Conservation (phyloP, 2,329 filamentous ascomycete species). For the Stachybotrys echinatus region DNA sequence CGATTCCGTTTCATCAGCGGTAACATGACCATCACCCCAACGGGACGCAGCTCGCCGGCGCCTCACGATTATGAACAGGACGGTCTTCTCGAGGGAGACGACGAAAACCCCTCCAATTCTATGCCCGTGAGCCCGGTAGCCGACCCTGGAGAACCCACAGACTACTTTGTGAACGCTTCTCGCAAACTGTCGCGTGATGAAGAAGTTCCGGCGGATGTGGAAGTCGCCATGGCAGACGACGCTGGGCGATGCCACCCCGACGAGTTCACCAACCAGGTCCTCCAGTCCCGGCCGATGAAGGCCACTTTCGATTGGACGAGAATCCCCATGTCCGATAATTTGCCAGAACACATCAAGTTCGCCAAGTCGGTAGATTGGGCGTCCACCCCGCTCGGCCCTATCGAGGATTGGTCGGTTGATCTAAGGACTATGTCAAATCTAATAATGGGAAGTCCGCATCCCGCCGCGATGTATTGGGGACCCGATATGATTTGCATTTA, state of each 20-base stretch:
- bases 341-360: conserved; percentile 69
- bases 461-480: conserved; percentile 77
- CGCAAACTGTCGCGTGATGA: conserved; percentile 8
- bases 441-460: conserved; percentile 74
- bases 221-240: conserved; percentile 19
- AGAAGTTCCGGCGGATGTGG: conserved; percentile 4
- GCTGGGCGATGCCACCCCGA: conserved; percentile 28
- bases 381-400: conserved; percentile 66
- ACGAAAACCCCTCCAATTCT: conserved; percentile 28
- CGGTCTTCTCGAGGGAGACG: conserved; percentile 11
- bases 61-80: conserved; percentile 26
- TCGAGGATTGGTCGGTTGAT: conserved; percentile 67
- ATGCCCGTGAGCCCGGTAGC: conserved; percentile 26
- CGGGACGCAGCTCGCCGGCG: conserved; percentile 33
- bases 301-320: conserved; percentile 79
- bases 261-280: conserved; percentile 35
- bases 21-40: conserved; percentile 25
- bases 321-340: conserved; percentile 54
- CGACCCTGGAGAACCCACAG: conserved; percentile 23
- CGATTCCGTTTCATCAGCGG: conserved; percentile 66
- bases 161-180: conserved; percentile 37
- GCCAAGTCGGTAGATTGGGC: conserved; percentile 70
- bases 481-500: conserved; percentile 62
- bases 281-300: conserved; percentile 26
- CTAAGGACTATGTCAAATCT: conserved; percentile 75